These are phyloP conservation scores for Thermothelomyces thermophilus DNA, from an alignment of 2,329 filamentous ascomycete species.

Conservation along the genomic window DNA sequence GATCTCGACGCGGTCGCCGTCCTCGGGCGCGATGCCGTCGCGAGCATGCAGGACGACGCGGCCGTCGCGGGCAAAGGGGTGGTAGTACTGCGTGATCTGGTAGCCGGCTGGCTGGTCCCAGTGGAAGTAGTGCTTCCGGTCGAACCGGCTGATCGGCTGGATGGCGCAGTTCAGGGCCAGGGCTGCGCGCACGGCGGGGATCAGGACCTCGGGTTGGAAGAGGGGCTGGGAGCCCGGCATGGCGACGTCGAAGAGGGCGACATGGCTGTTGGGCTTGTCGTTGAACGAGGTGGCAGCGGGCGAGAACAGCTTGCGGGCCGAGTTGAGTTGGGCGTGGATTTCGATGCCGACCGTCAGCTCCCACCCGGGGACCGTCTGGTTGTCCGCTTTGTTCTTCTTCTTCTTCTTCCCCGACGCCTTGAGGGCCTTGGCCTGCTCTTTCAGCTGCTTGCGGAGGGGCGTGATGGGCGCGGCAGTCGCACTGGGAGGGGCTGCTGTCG, in stretches of 20 bases:
- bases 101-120: constrained; percentile 96
- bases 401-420: constrained; percentile 40
- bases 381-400: constrained; percentile 39
- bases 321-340: constrained; percentile 94
- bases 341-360: constrained; percentile 94
- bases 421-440: constrained; percentile 55
- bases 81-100: constrained; percentile 95
- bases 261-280: constrained; percentile 73
- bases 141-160: constrained; percentile 73
- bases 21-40: constrained; percentile 72
- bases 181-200: constrained; percentile 87
- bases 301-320: constrained; percentile 83
- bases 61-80: constrained; percentile 64
- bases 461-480: constrained; percentile 25
- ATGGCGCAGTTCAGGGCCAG: constrained; percentile 76
- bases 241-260: constrained; percentile 81
- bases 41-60: constrained; percentile 61
- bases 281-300: constrained; percentile 53
- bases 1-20: constrained; percentile 63
- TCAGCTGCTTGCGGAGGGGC: constrained; percentile 65
- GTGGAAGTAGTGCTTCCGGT: constrained; percentile 98
- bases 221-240: constrained; percentile 83
- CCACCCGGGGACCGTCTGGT: constrained; percentile 62
- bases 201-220: constrained; percentile 74
- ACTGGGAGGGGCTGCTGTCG: constrained; percentile 2